A percentile compares a stretch with the other conserved stretches of the same genome.
phyloP scores from a whole-genome alignment of 2,329 filamentous ascomycete species.

The Nemania abortiva region DNA sequence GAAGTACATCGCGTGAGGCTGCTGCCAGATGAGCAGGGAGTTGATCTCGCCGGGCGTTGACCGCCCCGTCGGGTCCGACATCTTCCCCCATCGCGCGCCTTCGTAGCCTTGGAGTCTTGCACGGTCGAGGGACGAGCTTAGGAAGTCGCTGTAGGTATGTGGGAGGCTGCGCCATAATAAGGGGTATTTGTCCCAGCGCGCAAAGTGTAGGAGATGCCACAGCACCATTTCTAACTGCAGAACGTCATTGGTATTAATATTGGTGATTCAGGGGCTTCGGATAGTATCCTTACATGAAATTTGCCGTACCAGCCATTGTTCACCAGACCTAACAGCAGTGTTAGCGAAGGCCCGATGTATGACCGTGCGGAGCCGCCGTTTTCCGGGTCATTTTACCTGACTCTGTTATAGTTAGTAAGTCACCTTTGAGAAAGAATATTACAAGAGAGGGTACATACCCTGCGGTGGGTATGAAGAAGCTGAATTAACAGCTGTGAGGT shows the following conservation, averaged over 20 bases:
- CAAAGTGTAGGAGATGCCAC: slow-evolving; percentile 66
- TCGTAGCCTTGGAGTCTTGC: slow-evolving; percentile 57
- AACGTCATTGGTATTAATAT: slow-evolving; percentile 17
- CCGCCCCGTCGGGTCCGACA: slow-evolving; percentile 67
- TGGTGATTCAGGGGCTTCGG: too few relatives aligned
- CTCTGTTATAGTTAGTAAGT: slow-evolving; percentile 34
- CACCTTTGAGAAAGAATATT: neutral
- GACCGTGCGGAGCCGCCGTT: neutral
- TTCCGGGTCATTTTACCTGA: slow-evolving; percentile 38
- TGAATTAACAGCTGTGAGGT: slow-evolving; percentile 65
- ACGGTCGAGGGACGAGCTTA: slow-evolving; percentile 54
- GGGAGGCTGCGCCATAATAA: slow-evolving; percentile 61
- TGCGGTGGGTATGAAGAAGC: slow-evolving; percentile 63
- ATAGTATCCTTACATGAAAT: slow-evolving; percentile 58
- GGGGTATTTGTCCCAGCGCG: slow-evolving; percentile 61
- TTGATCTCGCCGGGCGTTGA: slow-evolving; percentile 72
- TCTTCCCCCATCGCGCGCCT: slow-evolving; percentile 64
- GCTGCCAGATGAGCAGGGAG: slow-evolving; percentile 71
- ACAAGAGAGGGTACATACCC: slow-evolving; percentile 45
- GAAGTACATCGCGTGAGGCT: slow-evolving; percentile 71
- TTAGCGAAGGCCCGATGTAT: slow-evolving; percentile 12
- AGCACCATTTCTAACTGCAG: slow-evolving; percentile 64
- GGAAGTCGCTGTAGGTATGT: slow-evolving; percentile 61
- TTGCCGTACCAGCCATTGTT: slow-evolving; percentile 70
- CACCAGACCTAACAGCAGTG: slow-evolving; percentile 56